These are phyloP conservation scores for Spirogloea muscicola DNA, from an alignment of 139 green algal species.

Conservation along the genomic window DNA sequence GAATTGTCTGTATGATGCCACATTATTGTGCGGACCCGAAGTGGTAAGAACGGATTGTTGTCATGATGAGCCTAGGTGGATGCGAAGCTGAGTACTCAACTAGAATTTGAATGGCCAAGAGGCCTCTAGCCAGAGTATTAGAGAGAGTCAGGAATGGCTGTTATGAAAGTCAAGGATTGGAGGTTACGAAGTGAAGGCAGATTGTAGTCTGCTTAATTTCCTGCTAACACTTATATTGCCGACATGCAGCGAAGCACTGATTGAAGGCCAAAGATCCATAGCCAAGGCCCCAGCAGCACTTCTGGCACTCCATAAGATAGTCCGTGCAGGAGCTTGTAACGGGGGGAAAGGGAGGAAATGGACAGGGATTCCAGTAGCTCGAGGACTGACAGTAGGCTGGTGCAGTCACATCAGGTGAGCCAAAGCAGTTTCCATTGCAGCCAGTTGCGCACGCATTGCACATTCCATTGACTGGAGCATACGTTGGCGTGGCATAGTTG, in stretches of 20 bases:
- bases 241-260: background rate
- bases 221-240: constrained; percentile 10
- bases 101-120: too few relatives aligned
- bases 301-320: background rate
- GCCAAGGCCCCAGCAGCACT: background rate
- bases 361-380: background rate
- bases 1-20: too few relatives aligned
- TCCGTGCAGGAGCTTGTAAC: background rate
- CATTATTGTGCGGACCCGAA: too few relatives aligned
- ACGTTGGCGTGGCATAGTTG: constrained; percentile 27
- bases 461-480: background rate
- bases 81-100: too few relatives aligned
- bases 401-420: background rate
- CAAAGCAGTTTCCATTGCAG: background rate
- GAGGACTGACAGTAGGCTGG: background rate
- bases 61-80: too few relatives aligned
- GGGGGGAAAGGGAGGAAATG: background rate
- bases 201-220: too few relatives aligned
- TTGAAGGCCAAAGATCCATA: background rate
- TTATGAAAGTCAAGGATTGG: too few relatives aligned
- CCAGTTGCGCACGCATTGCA: constrained; percentile 4
- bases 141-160: too few relatives aligned
- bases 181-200: too few relatives aligned
- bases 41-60: too few relatives aligned
- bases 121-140: too few relatives aligned